Evolutionary conservation across 2,329 filamentous ascomycete species (phyloP).

Genomic region (Parasarocladium wereldwijsianum): DNA sequence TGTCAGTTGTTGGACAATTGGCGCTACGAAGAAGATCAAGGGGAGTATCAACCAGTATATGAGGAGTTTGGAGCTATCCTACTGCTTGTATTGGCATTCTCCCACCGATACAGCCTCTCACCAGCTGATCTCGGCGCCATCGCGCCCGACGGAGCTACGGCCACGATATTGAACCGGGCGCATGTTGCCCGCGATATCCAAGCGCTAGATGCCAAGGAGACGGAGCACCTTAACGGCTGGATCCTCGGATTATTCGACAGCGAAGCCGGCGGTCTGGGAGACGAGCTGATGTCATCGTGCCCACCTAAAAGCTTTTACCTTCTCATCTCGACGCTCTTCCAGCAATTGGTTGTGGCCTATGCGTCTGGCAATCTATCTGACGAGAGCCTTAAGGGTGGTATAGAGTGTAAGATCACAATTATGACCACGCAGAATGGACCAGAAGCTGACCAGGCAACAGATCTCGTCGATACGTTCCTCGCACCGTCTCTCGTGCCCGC

Average conservation of each 20-base stretch:
- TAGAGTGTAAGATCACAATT: conserved; percentile 49
- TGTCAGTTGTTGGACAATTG: conserved; percentile 66
- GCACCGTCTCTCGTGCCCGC: conserved; percentile 66
- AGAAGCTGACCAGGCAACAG: conserved; percentile 20
- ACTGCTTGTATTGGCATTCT: conserved; percentile 57
- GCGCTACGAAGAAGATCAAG: conserved; percentile 71
- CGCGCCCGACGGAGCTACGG: conserved; percentile 49
- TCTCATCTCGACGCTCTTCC: conserved; percentile 61
- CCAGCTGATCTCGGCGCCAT: conserved; percentile 48
- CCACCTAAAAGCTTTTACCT: conserved; percentile 73
- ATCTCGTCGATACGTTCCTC: conserved; percentile 66
- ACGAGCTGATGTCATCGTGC: conserved; percentile 71
- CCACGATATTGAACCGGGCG: conserved; percentile 46
- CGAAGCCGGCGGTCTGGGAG: conserved; percentile 57
- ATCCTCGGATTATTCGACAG: conserved; percentile 63
- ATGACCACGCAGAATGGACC: neutral
- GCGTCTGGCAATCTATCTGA: conserved; percentile 50
- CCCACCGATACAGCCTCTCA: conserved; percentile 59
- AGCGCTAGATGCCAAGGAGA: conserved; percentile 49
- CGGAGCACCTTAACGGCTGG: conserved; percentile 56
- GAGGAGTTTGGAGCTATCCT: conserved; percentile 73
- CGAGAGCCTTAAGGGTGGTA: conserved; percentile 56
- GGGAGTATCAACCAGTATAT: conserved; percentile 72
- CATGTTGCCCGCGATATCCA: conserved; percentile 41
- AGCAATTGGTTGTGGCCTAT: conserved; percentile 58